Evolutionary conservation across 2,329 filamentous ascomycete genomes (phyloP).

Genomic region (Calonectria hawksworthii): DNA sequence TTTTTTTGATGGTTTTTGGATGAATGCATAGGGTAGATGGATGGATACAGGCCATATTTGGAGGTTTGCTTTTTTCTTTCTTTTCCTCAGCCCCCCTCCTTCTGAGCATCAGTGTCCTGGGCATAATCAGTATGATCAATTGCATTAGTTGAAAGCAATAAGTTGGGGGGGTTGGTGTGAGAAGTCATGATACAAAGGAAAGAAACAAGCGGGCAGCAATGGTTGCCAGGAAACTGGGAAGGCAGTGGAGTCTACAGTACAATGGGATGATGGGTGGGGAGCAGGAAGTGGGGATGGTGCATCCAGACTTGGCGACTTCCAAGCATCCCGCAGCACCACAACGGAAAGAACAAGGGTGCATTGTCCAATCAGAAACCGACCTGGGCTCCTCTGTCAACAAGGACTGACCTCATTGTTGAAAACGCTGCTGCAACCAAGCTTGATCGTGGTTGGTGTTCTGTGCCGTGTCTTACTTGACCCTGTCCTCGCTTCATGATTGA

Average conservation of each 20-base stretch:
- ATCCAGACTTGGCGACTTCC: background rate
- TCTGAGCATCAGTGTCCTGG: background rate
- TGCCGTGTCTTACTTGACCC: background rate
- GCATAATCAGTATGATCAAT: background rate
- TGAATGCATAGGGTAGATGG: background rate
- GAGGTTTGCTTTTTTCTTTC: background rate
- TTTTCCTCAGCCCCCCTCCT: background rate
- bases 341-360: constrained; percentile 30
- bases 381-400: constrained; percentile 35
- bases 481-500: constrained; percentile 14
- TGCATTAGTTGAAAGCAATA: background rate
- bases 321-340: constrained; percentile 12
- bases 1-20: background rate
- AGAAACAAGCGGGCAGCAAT: background rate
- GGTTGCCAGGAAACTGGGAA: constrained; percentile 25
- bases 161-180: background rate
- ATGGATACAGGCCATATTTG: background rate
- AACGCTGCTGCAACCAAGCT: constrained; percentile 14
- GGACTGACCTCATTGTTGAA: constrained; percentile 40
- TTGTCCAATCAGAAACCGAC: constrained; percentile 38
- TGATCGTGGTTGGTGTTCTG: constrained; percentile 8
- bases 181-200: constrained; percentile 6
- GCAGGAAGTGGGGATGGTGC: constrained; percentile 8
- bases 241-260: background rate
- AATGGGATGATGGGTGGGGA: constrained; percentile 1